Evolutionary conservation across 129 eudicot species (phyloP).

Genomic region (Mikania micrantha): DNA sequence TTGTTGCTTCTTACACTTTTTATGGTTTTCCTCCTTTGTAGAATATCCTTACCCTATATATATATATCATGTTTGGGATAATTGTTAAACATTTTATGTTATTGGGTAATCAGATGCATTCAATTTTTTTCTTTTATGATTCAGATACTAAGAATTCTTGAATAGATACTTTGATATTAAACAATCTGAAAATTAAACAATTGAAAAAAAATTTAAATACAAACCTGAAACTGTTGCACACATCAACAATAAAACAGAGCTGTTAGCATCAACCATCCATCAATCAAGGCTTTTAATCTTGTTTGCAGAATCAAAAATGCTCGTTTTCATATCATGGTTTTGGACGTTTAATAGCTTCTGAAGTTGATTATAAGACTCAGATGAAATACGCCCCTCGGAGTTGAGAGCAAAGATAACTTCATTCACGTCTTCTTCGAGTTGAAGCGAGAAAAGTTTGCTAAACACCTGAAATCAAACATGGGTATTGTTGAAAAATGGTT

Average conservation of each 20-base stretch:
- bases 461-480: conserved; percentile 59
- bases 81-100: no score
- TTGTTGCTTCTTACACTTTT: no score
- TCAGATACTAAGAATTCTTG: no score
- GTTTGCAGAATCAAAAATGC: conserved; percentile 40
- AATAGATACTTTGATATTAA: no score
- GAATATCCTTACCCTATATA: no score
- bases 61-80: no score
- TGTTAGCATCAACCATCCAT: conserved; percentile 22
- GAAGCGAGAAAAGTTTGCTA: conserved; percentile 49
- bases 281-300: conserved; percentile 49
- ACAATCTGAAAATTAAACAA: no score
- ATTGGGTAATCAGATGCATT: no score
- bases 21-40: no score
- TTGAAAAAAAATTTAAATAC: not conserved
- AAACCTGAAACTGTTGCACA: conserved; percentile 1
- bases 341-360: conserved; percentile 43
- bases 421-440: conserved; percentile 84
- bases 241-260: not conserved
- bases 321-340: conserved; percentile 32
- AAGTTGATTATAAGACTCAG: conserved; percentile 42
- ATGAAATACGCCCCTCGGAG: conserved; percentile 21
- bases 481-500: not conserved
- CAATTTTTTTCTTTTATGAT: no score
- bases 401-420: conserved; percentile 81